Percentiles rank a stretch among this genome's conserved stretches.
Conservation (phyloP, 179 eudicot genomes). For the Camellia oleifera region DNA sequence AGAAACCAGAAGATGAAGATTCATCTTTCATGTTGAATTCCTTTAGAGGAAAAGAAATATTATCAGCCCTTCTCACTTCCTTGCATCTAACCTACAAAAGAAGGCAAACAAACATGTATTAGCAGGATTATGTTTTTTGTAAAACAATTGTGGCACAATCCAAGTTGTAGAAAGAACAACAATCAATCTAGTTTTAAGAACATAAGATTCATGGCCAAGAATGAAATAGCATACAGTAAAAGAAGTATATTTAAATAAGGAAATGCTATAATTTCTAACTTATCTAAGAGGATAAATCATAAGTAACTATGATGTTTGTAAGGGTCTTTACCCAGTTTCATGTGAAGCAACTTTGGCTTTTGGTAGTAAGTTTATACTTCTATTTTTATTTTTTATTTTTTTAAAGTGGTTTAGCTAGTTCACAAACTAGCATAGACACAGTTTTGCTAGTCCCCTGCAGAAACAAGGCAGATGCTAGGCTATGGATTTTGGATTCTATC, state of each 20-base stretch:
- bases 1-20: slow-evolving; percentile 44
- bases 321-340: background rate
- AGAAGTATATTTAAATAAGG: background rate
- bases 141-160: background rate
- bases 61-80: slow-evolving; percentile 63
- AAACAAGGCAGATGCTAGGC: too few species aligned
- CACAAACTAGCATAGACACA: too few species aligned
- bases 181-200: background rate
- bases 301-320: background rate
- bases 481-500: too few species aligned
- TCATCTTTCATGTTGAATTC: slow-evolving; percentile 34
- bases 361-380: too few species aligned
- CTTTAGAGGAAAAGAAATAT: slow-evolving; percentile 31
- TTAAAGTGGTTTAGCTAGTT: background rate
- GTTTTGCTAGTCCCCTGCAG: background rate
- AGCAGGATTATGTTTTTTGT: background rate
- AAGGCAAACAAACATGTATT: background rate
- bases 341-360: too few species aligned
- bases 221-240: background rate
- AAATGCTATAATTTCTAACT: too few species aligned
- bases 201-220: background rate
- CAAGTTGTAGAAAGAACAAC: background rate
- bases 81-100: slow-evolving; percentile 72
- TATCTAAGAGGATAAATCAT: background rate
- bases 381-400: background rate